These are phyloP conservation scores for Spathaspora gorwiae DNA, from an alignment of 805 yeast genomes.

Conservation along the genomic window DNA sequence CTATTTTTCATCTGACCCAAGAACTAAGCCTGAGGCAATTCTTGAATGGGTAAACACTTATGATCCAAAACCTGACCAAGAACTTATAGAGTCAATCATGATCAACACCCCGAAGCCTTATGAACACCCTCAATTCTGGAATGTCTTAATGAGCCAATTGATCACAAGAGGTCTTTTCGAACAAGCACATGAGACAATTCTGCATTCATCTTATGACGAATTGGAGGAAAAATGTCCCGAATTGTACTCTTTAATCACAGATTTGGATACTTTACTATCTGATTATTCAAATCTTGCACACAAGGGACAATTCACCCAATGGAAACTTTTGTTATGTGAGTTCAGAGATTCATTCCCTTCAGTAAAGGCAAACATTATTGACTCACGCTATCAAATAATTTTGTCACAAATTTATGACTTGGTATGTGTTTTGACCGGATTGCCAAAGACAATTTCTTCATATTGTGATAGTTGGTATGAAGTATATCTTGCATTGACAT, in stretches of 20 bases:
- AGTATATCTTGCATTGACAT: slow-evolving; percentile 48
- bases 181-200: slow-evolving; percentile 49
- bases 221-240: slow-evolving; percentile 26
- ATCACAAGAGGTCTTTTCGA: slow-evolving; percentile 57
- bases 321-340: slow-evolving; percentile 50
- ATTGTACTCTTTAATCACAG: slow-evolving; percentile 35
- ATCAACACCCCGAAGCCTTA: slow-evolving; percentile 42
- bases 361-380: slow-evolving; percentile 17
- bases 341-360: slow-evolving; percentile 40
- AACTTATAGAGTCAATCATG: slow-evolving; percentile 44
- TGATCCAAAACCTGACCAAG: slow-evolving; percentile 61
- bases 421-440: slow-evolving; percentile 43
- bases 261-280: slow-evolving; percentile 35
- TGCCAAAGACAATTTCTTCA: slow-evolving; percentile 45
- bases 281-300: slow-evolving; percentile 38
- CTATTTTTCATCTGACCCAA: slow-evolving; percentile 35
- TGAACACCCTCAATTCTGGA: slow-evolving; percentile 57
- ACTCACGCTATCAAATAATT: slow-evolving; percentile 22
- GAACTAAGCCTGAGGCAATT: slow-evolving; percentile 41
- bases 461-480: slow-evolving; percentile 67
- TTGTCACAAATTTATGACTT: slow-evolving; percentile 38
- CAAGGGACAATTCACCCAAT: slow-evolving; percentile 39
- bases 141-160: slow-evolving; percentile 49
- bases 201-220: slow-evolving; percentile 39
- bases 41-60: slow-evolving; percentile 65